Evolutionary conservation across 2,329 filamentous ascomycete genomes (phyloP).

Genomic region (Aspergillus brunneoviolaceus): DNA sequence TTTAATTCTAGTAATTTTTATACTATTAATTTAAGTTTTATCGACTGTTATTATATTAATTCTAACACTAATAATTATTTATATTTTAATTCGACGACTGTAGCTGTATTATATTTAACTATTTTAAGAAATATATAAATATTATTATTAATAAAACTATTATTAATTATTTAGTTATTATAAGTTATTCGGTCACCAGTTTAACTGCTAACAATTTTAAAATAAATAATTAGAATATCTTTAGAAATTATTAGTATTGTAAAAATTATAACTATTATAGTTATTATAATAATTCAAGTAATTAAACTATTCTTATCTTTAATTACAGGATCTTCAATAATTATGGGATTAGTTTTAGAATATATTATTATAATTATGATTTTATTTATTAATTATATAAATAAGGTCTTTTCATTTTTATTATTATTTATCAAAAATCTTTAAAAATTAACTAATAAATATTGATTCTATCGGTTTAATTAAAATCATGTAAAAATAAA

Average conservation of each 20-base stretch:
- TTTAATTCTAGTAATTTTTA: too few relatives aligned
- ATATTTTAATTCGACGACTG: background rate
- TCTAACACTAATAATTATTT: background rate
- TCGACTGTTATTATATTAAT: background rate
- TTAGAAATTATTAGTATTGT: background rate
- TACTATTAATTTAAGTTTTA: too few relatives aligned
- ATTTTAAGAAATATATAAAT: background rate
- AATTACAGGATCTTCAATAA: background rate
- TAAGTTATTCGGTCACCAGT: too few relatives aligned
- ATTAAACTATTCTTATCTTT: background rate
- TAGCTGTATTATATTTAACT: background rate
- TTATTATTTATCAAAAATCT: background rate
- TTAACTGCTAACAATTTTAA: background rate
- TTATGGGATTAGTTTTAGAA: background rate
- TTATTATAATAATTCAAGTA: background rate
- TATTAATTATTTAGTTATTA: too few relatives aligned
- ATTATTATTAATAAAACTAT: background rate
- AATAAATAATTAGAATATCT: background rate
- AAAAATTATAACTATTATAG: background rate
- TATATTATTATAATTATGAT: background rate
- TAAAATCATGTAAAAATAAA: background rate
- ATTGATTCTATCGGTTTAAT: background rate
- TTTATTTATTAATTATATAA: background rate
- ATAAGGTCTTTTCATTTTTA: background rate
- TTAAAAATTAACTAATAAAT: background rate